Percentiles rank a stretch among this genome's conserved stretches.
phyloP scores from a whole-genome alignment of 257 asterid species.

The Solanum infundibuliforme region DNA sequence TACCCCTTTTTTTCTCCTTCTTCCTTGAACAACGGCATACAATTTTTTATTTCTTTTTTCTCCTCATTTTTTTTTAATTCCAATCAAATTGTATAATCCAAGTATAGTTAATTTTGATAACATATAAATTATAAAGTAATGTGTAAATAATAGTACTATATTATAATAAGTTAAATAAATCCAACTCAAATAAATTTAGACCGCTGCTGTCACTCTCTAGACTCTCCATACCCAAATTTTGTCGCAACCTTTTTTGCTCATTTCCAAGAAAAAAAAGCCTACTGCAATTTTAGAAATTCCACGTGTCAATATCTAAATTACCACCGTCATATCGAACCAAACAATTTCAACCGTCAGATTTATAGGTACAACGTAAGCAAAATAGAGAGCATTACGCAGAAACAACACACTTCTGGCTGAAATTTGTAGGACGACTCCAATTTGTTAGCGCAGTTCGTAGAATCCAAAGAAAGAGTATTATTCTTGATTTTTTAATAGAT shows the following conservation, averaged over 20 bases:
- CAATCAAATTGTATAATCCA: not conserved
- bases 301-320: not conserved
- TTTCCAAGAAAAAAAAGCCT: not conserved
- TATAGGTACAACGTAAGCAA: not conserved
- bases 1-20: not conserved
- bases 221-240: not conserved
- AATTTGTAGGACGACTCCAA: conserved; percentile 12
- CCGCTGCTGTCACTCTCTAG: not conserved
- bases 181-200: not conserved
- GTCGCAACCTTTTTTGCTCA: not conserved
- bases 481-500: not conserved
- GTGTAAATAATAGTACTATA: not conserved
- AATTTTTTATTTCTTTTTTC: not conserved
- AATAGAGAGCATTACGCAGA: not conserved
- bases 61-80: not conserved
- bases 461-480: not conserved
- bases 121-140: not conserved
- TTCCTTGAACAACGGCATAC: not conserved
- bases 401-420: conserved; percentile 8
- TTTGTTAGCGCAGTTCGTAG: conserved; percentile 1
- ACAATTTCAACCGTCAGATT: not conserved
- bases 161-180: not conserved
- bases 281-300: not conserved
- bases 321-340: not conserved
- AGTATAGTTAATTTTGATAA: not conserved